These are phyloP conservation scores for Boletus vermiculosoides DNA, from an alignment of 768 basidiomycete species.

Conservation along the genomic window DNA sequence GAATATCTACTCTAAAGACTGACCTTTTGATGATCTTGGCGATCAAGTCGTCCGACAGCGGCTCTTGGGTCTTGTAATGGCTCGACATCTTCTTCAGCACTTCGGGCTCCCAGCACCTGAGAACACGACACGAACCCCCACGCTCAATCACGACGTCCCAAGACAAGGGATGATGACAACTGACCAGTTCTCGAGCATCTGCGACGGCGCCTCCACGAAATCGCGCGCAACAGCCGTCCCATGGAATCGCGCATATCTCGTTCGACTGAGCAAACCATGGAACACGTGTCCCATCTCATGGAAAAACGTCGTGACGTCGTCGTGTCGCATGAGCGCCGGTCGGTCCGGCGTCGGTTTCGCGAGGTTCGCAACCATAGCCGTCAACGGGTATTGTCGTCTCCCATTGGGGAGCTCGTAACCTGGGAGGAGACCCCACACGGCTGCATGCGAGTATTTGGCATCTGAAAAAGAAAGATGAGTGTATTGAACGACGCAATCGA, in stretches of 20 bases:
- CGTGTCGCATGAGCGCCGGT: conserved; percentile 83
- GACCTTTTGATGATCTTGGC: conserved; percentile 78
- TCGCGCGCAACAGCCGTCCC: conserved; percentile 79
- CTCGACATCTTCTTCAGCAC: conserved; percentile 75
- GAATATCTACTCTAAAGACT: conserved; percentile 1
- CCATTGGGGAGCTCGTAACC: conserved; percentile 61
- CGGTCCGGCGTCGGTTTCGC: conserved; percentile 80
- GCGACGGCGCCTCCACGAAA: conserved; percentile 87
- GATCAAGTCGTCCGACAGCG: conserved; percentile 66
- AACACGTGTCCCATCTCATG: conserved; percentile 85
- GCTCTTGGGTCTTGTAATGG: conserved; percentile 74
- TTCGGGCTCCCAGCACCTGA: conserved; percentile 77
- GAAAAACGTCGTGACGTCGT: conserved; percentile 88
- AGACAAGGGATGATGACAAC: not conserved
- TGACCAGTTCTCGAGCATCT: conserved; percentile 91
- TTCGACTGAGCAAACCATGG: conserved; percentile 66
- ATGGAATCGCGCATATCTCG: conserved; percentile 75
- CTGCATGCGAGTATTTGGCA: conserved; percentile 83
- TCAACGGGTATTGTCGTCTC: conserved; percentile 66
- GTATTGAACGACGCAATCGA: not conserved
- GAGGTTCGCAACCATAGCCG: conserved; percentile 89
- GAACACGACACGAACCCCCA: not conserved
- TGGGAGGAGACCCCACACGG: conserved; percentile 74
- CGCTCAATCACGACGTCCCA: not conserved
- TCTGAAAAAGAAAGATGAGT: conserved; percentile 37